A percentile compares a stretch with the other conserved stretches of the same genome.
phyloP scores from a whole-genome alignment of 2,329 filamentous ascomycete species.

The Botrytis tulipae region DNA sequence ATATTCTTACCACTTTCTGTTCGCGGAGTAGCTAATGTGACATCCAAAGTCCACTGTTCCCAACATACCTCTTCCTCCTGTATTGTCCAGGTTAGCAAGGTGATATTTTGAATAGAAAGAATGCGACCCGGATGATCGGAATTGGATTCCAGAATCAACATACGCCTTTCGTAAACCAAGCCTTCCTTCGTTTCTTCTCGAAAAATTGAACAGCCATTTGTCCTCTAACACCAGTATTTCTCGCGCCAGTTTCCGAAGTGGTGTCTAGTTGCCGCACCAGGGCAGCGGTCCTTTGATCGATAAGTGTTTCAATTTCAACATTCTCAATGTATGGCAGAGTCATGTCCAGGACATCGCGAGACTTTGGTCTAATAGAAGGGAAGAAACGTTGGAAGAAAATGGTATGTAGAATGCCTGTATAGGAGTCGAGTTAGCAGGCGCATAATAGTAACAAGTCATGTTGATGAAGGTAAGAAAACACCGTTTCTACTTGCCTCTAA shows the following conservation, averaged over 20 bases:
- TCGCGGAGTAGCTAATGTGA: conserved; percentile 85
- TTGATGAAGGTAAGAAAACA: conserved; percentile 13
- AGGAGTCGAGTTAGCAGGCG: conserved; percentile 5
- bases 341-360: conserved; percentile 85
- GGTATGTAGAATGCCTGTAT: conserved; percentile 81
- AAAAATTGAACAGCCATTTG: conserved; percentile 90
- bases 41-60: conserved; percentile 93
- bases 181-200: conserved; percentile 85
- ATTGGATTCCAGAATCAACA: conserved; percentile 10
- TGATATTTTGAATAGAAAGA: neutral
- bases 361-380: conserved; percentile 76
- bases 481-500: conserved; percentile 65
- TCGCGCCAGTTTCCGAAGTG: conserved; percentile 46
- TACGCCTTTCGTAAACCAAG: conserved; percentile 77
- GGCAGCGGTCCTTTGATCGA: conserved; percentile 79
- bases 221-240: conserved; percentile 62
- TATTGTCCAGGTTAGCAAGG: conserved; percentile 8
- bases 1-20: conserved; percentile 74
- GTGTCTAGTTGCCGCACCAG: conserved; percentile 75
- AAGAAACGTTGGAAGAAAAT: conserved; percentile 99
- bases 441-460: neutral
- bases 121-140: conserved; percentile 16
- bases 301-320: conserved; percentile 86
- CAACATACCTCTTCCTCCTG: conserved; percentile 56
- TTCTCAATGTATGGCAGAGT: conserved; percentile 88